Percentiles rank a stretch among this genome's conserved stretches.
Conservation (phyloP, 139 green algal genomes). For the Chlamydomonas urium region DNA sequence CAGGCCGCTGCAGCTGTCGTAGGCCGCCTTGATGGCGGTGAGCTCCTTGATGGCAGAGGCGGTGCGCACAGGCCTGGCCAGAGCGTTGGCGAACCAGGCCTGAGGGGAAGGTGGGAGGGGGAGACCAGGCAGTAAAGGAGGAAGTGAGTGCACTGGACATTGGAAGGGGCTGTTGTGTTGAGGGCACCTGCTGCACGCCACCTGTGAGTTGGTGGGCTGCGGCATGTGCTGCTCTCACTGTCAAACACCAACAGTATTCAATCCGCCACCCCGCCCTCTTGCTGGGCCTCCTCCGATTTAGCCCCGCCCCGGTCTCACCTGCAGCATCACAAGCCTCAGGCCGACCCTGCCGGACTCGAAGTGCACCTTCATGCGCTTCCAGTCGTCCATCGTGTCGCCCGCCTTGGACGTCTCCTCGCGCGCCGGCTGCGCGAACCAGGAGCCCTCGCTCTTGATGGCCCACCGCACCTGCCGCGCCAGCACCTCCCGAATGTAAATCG, state of each 20-base stretch:
- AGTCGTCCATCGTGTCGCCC: neutral
- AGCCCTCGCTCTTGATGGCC: neutral
- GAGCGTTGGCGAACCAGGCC: constrained; percentile 18
- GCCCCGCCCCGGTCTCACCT: neutral
- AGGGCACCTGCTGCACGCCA: neutral
- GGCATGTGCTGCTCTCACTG: too few species aligned
- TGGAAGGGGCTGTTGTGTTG: neutral
- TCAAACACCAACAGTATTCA: too few species aligned
- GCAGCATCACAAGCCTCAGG: constrained; percentile 4
- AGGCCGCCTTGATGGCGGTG: neutral
- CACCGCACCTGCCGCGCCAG: constrained; percentile 26
- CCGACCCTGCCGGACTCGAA: neutral
- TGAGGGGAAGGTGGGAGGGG: neutral
- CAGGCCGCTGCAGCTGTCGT: neutral
- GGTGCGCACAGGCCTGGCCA: neutral
- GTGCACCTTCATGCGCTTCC: neutral
- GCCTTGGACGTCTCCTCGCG: neutral
- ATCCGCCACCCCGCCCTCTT: too few species aligned
- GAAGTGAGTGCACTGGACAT: neutral
- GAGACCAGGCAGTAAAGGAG: too few species aligned
- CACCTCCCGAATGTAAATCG: constrained; percentile 22
- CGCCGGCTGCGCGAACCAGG: neutral
- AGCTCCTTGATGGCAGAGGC: neutral
- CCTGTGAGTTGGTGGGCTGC: too few species aligned
- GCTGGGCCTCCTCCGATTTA: neutral